Evolutionary conservation across 2,329 filamentous ascomycete genomes (phyloP).

Genomic region (Peltaster fructicola): DNA sequence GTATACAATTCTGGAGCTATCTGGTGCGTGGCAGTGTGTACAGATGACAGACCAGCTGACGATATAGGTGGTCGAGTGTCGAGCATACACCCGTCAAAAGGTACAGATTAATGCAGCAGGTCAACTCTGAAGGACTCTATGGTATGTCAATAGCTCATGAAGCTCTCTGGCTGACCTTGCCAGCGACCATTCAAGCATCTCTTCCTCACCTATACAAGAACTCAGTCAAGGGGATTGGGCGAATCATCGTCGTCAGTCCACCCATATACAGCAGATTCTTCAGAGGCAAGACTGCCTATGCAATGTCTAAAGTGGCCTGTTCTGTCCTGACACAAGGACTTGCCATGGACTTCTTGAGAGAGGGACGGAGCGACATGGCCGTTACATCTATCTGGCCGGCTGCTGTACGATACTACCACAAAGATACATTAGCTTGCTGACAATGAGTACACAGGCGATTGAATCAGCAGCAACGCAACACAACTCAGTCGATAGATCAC

Average conservation of each 20-base stretch:
- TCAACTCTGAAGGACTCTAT: conserved; percentile 64
- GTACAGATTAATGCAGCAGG: conserved; percentile 48
- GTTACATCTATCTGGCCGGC: conserved; percentile 75
- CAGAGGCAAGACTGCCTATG: conserved; percentile 70
- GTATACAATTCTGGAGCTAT: conserved; percentile 76
- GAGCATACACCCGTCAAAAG: conserved; percentile 43
- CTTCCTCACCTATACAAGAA: conserved; percentile 46
- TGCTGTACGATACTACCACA: conserved; percentile 31
- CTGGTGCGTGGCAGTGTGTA: too few species aligned
- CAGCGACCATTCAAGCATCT: conserved; percentile 43
- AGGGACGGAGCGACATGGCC: conserved; percentile 50
- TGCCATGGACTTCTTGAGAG: conserved; percentile 60
- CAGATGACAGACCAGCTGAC: not conserved
- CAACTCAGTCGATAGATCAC: conserved; percentile 20
- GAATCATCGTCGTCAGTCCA: conserved; percentile 64
- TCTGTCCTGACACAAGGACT: conserved; percentile 64
- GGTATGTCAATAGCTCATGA: too few species aligned
- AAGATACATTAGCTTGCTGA: conserved; percentile 1
- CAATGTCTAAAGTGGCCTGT: conserved; percentile 64
- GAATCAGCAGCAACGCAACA: conserved; percentile 56
- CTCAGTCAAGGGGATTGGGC: conserved; percentile 25
- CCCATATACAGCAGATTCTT: conserved; percentile 79
- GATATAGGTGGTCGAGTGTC: conserved; percentile 45
- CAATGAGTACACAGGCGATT: conserved; percentile 34
- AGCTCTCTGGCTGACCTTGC: too few species aligned